Conservation (phyloP, 2,329 filamentous ascomycete species). For the Exophiala bonariae region DNA sequence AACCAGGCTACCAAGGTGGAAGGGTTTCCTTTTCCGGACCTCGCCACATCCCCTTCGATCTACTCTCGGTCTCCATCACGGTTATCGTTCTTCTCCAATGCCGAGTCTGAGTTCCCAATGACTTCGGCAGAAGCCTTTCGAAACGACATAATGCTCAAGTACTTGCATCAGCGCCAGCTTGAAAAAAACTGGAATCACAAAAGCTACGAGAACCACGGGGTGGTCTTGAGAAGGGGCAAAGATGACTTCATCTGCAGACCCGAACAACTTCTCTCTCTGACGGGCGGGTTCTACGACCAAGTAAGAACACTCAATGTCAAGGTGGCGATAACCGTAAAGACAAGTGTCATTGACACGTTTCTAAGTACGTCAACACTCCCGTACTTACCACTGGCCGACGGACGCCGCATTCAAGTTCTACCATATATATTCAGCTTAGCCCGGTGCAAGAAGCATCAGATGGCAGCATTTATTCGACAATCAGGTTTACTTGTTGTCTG, state of each 20-base stretch:
- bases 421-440: conserved; percentile 71
- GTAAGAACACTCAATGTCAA: conserved; percentile 33
- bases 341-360: conserved; percentile 75
- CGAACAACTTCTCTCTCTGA: conserved; percentile 43
- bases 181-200: conserved; percentile 6
- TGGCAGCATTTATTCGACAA: conserved; percentile 73
- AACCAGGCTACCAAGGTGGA: too few species aligned
- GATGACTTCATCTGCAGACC: conserved; percentile 54
- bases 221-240: conserved; percentile 54
- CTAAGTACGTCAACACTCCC: conserved; percentile 71
- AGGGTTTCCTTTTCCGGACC: too few species aligned
- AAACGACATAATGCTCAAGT: not conserved
- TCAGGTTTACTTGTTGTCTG: conserved; percentile 74
- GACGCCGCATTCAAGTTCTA: conserved; percentile 75
- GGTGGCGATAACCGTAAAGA: conserved; percentile 80
- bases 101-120: not conserved
- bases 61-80: too few species aligned
- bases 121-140: not conserved
- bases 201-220: conserved; percentile 41
- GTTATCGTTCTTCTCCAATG: not conserved
- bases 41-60: too few species aligned
- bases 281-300: conserved; percentile 46
- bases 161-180: not conserved
- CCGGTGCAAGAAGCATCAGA: conserved; percentile 74
- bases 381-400: conserved; percentile 74